Conservation (phyloP, 371 early-diverging fungal species). For the Enterospora canceri region DNA sequence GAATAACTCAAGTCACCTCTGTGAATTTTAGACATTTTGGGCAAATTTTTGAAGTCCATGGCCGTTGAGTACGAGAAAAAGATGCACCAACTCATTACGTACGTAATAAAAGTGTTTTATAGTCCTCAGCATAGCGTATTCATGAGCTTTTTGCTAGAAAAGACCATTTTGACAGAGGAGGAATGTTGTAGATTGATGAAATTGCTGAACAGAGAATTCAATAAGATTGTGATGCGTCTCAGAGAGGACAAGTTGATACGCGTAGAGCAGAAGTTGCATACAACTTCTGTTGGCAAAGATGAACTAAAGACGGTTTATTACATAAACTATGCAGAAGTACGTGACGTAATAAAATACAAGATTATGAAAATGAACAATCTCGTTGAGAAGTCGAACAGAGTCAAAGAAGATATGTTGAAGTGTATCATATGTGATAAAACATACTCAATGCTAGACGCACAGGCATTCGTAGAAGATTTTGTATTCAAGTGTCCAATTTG, state of each 20-base stretch:
- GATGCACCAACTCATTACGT: constrained; percentile 48
- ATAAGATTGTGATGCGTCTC: constrained; percentile 47
- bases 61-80: constrained; percentile 34
- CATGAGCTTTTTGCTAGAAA: constrained; percentile 51
- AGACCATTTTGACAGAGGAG: constrained; percentile 48
- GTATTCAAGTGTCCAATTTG: constrained; percentile 56
- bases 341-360: constrained; percentile 57
- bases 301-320: constrained; percentile 44
- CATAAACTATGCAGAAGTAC: constrained; percentile 51
- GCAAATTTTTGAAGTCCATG: constrained; percentile 4
- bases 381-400: constrained; percentile 44
- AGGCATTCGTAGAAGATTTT: constrained; percentile 44
- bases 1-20: constrained; percentile 19
- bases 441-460: constrained; percentile 55
- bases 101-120: constrained; percentile 52
- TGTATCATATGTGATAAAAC: constrained; percentile 49
- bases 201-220: constrained; percentile 55
- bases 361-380: constrained; percentile 55
- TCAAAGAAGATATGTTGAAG: constrained; percentile 28
- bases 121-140: constrained; percentile 53
- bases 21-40: constrained; percentile 12
- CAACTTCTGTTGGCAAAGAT: constrained; percentile 46
- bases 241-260: constrained; percentile 55
- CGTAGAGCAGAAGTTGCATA: constrained; percentile 51
- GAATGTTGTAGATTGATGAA: constrained; percentile 54